Evolutionary conservation across 192 early-diverging fungal genomes (phyloP).

Genomic region (Powellomyces hirtus): DNA sequence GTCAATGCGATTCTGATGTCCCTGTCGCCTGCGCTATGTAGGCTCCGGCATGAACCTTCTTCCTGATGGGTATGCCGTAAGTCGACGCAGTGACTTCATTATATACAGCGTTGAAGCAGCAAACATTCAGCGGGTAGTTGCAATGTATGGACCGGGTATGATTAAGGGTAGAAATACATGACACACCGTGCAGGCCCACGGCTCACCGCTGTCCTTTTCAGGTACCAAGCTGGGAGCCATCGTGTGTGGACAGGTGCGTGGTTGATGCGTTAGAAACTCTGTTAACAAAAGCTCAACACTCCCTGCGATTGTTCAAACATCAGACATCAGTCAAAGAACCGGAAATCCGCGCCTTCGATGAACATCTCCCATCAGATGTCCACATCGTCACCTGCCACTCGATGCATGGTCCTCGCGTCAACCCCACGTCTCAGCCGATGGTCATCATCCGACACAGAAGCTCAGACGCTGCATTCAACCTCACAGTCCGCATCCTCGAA

Average conservation of each 20-base stretch:
- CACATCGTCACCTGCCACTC: conserved; percentile 94
- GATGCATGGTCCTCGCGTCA: conserved; percentile 90
- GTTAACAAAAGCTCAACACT: too few species aligned
- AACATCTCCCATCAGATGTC: conserved; percentile 83
- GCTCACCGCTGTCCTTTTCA: too few species aligned
- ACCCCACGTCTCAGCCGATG: conserved; percentile 73
- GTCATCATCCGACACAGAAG: conserved; percentile 79
- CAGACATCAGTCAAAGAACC: conserved; percentile 94
- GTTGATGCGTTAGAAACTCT: too few species aligned
- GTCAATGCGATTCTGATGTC: background rate
- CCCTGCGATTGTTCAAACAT: too few species aligned
- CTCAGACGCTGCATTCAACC: conserved; percentile 53
- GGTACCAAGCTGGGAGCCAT: conserved; percentile 87
- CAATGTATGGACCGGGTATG: conserved; percentile 80
- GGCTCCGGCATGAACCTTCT: conserved; percentile 56
- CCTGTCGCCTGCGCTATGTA: background rate
- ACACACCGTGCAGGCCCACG: too few species aligned
- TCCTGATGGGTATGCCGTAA: conserved; percentile 80
- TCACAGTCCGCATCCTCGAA: conserved; percentile 62
- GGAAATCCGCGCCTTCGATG: conserved; percentile 88
- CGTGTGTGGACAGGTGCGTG: conserved; percentile 79
- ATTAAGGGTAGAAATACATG: too few species aligned
- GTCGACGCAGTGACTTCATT: conserved; percentile 81
- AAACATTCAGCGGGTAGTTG: conserved; percentile 76
- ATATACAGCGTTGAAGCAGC: conserved; percentile 96